A percentile compares a stretch with the other conserved stretches of the same genome.
Conservation (phyloP, 305 asterid species). For the Ajuga reptans region DNA sequence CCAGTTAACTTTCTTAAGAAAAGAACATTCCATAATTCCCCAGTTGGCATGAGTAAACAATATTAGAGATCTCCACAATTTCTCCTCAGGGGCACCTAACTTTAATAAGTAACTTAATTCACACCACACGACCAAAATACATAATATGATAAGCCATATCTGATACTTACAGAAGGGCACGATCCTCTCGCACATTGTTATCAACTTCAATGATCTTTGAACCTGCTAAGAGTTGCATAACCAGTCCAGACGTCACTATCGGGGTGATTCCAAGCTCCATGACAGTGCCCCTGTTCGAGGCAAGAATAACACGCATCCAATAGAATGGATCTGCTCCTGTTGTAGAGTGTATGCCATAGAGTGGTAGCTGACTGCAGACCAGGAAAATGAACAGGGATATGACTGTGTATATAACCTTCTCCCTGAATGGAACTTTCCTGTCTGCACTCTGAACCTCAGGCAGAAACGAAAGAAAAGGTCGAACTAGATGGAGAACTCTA, state of each 20-base stretch:
- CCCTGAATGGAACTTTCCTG: constrained; percentile 75
- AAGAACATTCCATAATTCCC: not conserved
- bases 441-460: constrained; percentile 91
- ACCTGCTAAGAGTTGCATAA: constrained; percentile 75
- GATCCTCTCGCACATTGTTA: constrained; percentile 83
- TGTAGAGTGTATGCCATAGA: constrained; percentile 85
- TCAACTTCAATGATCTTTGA: constrained; percentile 79
- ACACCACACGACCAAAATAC: not conserved
- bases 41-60: not conserved
- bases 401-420: constrained; percentile 77
- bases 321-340: constrained; percentile 91
- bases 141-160: not conserved
- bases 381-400: constrained; percentile 72
- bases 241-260: constrained; percentile 75
- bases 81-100: not conserved
- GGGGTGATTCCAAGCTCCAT: constrained; percentile 94
- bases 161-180: constrained; percentile 70
- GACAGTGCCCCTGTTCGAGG: constrained; percentile 84
- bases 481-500: constrained; percentile 77
- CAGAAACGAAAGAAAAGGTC: constrained; percentile 77
- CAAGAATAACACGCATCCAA: constrained; percentile 95
- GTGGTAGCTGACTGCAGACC: constrained; percentile 85
- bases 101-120: not conserved
- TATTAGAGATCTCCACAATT: not conserved
- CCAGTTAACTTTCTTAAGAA: not conserved